Base-by-base conservation (phyloP, 192 early-diverging fungal genomes). In the Backusella parvicylindrica region DNA sequence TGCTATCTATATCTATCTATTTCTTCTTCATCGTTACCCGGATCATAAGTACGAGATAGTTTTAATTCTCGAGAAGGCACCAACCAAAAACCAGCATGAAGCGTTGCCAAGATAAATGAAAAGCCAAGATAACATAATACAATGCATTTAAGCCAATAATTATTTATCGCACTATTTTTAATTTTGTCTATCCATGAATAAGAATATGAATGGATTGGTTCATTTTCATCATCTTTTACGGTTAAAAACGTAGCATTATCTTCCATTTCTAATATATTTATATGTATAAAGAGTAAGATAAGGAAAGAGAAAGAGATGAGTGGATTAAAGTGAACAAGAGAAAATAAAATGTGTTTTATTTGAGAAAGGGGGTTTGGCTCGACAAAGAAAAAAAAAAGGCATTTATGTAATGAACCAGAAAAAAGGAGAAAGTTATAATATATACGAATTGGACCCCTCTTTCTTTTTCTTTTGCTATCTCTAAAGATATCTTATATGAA, bases 41-140 rank as follows among this genome's bases (percentile, higher is more conserved):
- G 35, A 53, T 80, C 79, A 63, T 80, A 80, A 11, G 79, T 80
- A 31, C 79, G 60, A 28, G 53, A 11, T 9, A 60, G 23, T 12
- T 60, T 60, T 26, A 60, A 28, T 12, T 60, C 53, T 28, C 8
- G 53, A 12, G 43, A 18, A 47, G 53, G 23, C 26, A 60, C 12
- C 9, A 60, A 3, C 53, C 23, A 26, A 26, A 60, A 11, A 60
- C 21, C 9, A 11, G 8, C 11, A 60, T 60, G 53, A 60, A 60
- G 13, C 8, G 23, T 26, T 11, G 9, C 8, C 53, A 60, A 26
- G 9, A 60, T 11, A 60, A 60, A 26, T 28, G 53, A 60, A n/a
- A 60, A 60, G 26, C 21, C 53, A 26, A 28, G 1, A 15, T 60
- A 60, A 12, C 53, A 60, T 26, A 60, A 8, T 1, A 26, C 8